Percentiles rank a stretch among this genome's conserved stretches.
phyloP scores from a whole-genome alignment of 148 eudicot species.

The Camellia lanceoleosa region DNA sequence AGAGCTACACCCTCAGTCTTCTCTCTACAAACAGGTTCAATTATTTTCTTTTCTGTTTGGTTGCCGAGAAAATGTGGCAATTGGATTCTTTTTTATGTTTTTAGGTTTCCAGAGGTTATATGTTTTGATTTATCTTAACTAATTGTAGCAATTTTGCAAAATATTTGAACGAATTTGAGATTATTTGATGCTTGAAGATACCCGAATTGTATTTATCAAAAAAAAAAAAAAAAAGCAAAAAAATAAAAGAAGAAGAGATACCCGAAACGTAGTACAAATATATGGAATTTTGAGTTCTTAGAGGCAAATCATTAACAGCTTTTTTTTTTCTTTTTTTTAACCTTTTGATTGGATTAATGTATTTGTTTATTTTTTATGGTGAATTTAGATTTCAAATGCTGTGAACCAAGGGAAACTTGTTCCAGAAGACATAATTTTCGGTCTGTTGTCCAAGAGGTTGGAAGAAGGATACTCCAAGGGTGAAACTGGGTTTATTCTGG shows the following conservation, averaged over 20 bases:
- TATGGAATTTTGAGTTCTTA: too few relatives aligned
- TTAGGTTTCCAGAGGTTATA: too few relatives aligned
- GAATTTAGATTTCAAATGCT: conserved; percentile 59
- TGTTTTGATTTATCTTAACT: too few relatives aligned
- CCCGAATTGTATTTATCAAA: too few relatives aligned
- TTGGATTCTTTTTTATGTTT: too few relatives aligned
- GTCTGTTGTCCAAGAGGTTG: conserved; percentile 71
- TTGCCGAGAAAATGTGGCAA: background rate
- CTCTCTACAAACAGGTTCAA: conserved; percentile 62
- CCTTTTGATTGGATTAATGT: background rate
- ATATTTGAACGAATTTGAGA: too few relatives aligned
- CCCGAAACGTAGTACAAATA: too few relatives aligned
- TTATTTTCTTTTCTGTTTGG: background rate
- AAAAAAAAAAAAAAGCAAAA: too few relatives aligned
- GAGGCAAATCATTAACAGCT: too few relatives aligned
- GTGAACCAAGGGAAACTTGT: conserved; percentile 84
- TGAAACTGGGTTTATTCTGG: conserved; percentile 87
- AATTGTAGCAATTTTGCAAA: too few relatives aligned
- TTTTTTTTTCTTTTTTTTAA: background rate
- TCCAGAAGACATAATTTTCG: conserved; percentile 79
- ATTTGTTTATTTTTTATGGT: background rate
- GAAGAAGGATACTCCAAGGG: conserved; percentile 75
- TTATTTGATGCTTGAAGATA: too few relatives aligned
- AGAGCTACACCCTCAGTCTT: conserved; percentile 61
- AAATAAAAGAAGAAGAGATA: too few relatives aligned